Percentiles rank a stretch among this genome's conserved stretches.
Conservation (phyloP, 2,329 filamentous ascomycete genomes). For the Colletotrichum sp. region DNA sequence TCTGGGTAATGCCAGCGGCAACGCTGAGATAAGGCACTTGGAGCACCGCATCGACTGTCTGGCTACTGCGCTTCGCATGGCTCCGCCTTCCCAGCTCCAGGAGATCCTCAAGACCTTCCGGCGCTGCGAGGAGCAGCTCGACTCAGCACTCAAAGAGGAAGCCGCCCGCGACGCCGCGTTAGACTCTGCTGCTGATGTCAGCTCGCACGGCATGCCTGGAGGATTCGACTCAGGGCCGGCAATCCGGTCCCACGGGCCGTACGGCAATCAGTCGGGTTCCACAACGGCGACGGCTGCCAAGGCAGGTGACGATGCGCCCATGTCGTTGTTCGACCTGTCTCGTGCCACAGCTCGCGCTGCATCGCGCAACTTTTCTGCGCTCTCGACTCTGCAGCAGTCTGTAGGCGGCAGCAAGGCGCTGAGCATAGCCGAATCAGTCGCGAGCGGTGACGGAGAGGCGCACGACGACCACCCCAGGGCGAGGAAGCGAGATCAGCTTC, state of each 20-base stretch:
- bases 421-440: background rate
- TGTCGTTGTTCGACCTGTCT: constrained; percentile 70
- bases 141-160: constrained; percentile 69
- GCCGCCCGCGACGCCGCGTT: constrained; percentile 72
- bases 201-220: constrained; percentile 60
- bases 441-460: constrained; percentile 17
- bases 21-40: constrained; percentile 70
- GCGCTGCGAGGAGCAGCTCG: constrained; percentile 79
- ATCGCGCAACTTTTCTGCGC: constrained; percentile 60
- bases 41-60: constrained; percentile 85
- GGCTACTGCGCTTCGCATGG: constrained; percentile 75
- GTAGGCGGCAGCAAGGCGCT: constrained; percentile 29
- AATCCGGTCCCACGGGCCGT: constrained; percentile 34
- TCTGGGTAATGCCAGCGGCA: constrained; percentile 62
- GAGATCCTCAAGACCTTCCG: constrained; percentile 79
- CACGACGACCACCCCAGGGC: constrained; percentile 42
- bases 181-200: constrained; percentile 65
- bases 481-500: constrained; percentile 75
- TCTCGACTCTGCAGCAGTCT: constrained; percentile 56
- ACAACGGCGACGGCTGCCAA: constrained; percentile 42
- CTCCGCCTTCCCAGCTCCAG: constrained; percentile 71
- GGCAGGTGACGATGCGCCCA: constrained; percentile 61
- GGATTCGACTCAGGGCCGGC: constrained; percentile 48
- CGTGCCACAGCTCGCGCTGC: constrained; percentile 64
- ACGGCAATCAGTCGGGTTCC: constrained; percentile 14